Conservation (phyloP, 2,329 filamentous ascomycete species). For the Penicillium sp. region DNA sequence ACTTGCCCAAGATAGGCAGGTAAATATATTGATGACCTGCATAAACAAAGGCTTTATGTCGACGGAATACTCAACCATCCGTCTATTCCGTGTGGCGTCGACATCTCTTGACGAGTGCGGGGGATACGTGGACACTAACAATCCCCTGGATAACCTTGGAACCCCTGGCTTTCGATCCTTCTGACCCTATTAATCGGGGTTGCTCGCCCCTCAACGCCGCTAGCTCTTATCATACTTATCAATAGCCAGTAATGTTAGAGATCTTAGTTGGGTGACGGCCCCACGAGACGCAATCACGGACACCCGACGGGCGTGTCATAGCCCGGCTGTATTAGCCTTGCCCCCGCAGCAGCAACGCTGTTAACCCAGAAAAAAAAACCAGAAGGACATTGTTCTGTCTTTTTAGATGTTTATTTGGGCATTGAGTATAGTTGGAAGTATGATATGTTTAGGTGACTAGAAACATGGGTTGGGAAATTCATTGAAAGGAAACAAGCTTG, state of each 20-base stretch:
- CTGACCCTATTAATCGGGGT: background rate
- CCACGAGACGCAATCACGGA: constrained; percentile 4
- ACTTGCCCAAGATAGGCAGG: background rate
- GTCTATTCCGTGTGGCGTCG: background rate
- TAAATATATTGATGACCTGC: background rate
- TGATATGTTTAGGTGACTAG: background rate
- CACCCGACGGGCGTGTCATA: constrained; percentile 12
- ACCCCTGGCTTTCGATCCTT: background rate
- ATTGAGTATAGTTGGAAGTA: background rate
- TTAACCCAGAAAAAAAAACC: background rate
- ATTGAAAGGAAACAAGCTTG: too few relatives aligned
- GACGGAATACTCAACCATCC: background rate
- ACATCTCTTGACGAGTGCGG: background rate
- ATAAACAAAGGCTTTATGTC: background rate
- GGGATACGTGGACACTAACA: background rate
- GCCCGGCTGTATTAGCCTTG: background rate
- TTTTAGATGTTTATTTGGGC: background rate
- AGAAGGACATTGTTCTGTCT: background rate
- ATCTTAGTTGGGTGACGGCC: background rate
- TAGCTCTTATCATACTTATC: background rate
- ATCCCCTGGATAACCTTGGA: background rate
- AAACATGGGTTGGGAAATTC: background rate
- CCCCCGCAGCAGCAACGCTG: background rate
- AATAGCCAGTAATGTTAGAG: background rate
- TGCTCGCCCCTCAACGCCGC: background rate